Conservation (phyloP, 108 stramenopile genomes). For the Nitzschia sp. region DNA sequence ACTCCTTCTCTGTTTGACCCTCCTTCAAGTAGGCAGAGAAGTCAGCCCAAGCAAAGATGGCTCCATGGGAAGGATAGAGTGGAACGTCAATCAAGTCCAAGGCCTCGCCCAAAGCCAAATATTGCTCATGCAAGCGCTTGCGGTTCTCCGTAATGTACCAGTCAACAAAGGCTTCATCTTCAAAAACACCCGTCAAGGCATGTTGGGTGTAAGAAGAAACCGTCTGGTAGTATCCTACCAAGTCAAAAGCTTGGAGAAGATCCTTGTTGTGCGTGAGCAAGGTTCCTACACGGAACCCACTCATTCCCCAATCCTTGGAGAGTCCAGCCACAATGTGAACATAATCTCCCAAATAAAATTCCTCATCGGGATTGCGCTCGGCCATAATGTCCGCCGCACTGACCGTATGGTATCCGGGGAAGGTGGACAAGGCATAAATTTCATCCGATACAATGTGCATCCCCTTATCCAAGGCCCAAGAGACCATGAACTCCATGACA, state of each 20-base stretch:
- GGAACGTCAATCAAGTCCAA: slow-evolving; percentile 20
- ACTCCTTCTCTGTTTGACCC: slow-evolving; percentile 20
- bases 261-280: slow-evolving; percentile 34
- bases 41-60: slow-evolving; percentile 31
- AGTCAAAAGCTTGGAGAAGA: slow-evolving; percentile 13
- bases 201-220: slow-evolving; percentile 17
- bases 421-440: slow-evolving; percentile 38
- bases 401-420: slow-evolving; percentile 5
- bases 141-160: slow-evolving; percentile 27
- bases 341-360: slow-evolving; percentile 19
- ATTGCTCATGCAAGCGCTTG: slow-evolving; percentile 13
- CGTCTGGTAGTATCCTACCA: slow-evolving; percentile 9
- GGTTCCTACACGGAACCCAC: slow-evolving; percentile 44
- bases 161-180: slow-evolving; percentile 18
- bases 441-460: slow-evolving; percentile 42
- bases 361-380: background rate
- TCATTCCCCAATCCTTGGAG: slow-evolving; percentile 46
- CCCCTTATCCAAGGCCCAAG: slow-evolving; percentile 28
- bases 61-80: slow-evolving; percentile 13
- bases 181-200: slow-evolving; percentile 15
- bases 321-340: slow-evolving; percentile 40
- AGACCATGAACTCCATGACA: slow-evolving; percentile 13
- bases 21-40: slow-evolving; percentile 21
- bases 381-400: slow-evolving; percentile 17
- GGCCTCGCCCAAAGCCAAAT: slow-evolving; percentile 13